A percentile compares a stretch with the other conserved stretches of the same genome.
These are phyloP conservation scores for Phylloporus sp. DNA, from an alignment of 768 basidiomycete genomes.

Conservation along the genomic window DNA sequence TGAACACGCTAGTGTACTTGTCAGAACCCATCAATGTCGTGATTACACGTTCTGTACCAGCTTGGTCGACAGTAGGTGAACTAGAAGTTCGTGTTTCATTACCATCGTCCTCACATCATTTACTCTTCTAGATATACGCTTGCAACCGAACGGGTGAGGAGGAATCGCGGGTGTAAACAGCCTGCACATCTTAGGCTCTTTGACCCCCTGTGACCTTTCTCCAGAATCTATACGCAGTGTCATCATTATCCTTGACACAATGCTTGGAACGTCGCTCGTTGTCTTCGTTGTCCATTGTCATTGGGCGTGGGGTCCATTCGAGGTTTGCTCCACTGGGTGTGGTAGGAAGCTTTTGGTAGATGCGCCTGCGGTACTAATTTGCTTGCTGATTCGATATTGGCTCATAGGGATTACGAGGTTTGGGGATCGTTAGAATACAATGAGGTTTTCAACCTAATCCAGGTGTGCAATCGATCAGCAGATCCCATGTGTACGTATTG, in stretches of 20 bases:
- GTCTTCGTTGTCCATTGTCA: constrained; percentile 10
- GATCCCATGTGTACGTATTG: not conserved
- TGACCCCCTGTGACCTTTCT: constrained; percentile 4
- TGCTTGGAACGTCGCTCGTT: constrained; percentile 1
- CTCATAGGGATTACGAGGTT: constrained; percentile 12
- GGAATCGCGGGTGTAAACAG: not conserved
- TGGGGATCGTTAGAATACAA: constrained; percentile 16
- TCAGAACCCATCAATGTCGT: not conserved
- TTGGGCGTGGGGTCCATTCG: constrained; percentile 2
- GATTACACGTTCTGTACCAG: not conserved
- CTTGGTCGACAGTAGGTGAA: not conserved
- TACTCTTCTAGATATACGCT: constrained; percentile 2
- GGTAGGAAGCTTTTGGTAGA: not conserved
- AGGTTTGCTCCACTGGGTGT: not conserved
- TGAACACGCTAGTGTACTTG: constrained; percentile 3
- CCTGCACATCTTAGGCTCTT: constrained; percentile 3
- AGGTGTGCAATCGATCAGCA: not conserved
- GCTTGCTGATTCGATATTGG: constrained; percentile 7
- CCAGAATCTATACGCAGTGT: constrained; percentile 9
- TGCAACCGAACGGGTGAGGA: constrained; percentile 11
- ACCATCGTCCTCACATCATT: constrained; percentile 8
- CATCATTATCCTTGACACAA: constrained; percentile 1
- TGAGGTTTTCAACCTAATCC: constrained; percentile 5
- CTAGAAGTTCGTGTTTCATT: constrained; percentile 6
- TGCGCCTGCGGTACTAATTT: constrained; percentile 5